A percentile compares a stretch with the other conserved stretches of the same genome.
Conservation (phyloP, 805 yeast genomes). For the Ogataea naganishii region DNA sequence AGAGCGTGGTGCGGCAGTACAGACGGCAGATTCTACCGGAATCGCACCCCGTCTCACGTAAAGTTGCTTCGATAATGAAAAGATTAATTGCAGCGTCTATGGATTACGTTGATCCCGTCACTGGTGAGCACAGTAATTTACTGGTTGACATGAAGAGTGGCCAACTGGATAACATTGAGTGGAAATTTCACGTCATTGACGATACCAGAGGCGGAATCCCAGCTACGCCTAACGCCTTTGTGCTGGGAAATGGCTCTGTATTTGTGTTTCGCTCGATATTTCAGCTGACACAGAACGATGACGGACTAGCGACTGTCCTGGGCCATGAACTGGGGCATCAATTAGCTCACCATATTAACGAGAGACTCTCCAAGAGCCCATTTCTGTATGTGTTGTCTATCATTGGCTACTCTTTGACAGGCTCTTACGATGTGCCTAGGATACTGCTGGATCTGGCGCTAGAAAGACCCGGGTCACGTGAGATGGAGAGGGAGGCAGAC, state of each 20-base stretch:
- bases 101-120: constrained; percentile 24
- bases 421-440: constrained; percentile 43
- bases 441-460: constrained; percentile 46
- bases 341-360: constrained; percentile 85
- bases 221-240: constrained; percentile 96
- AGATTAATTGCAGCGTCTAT: constrained; percentile 54
- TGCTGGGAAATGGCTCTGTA: constrained; percentile 92
- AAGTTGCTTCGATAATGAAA: constrained; percentile 55
- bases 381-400: constrained; percentile 48
- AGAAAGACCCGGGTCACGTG: constrained; percentile 80
- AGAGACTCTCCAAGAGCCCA: constrained; percentile 72
- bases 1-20: constrained; percentile 49
- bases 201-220: constrained; percentile 35
- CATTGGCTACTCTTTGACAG: constrained; percentile 50
- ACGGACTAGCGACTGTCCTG: constrained; percentile 91
- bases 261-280: constrained; percentile 78
- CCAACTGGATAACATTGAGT: constrained; percentile 31
- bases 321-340: constrained; percentile 94
- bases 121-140: constrained; percentile 18
- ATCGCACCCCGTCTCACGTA: constrained; percentile 46
- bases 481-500: constrained; percentile 95
- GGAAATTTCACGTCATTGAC: constrained; percentile 78
- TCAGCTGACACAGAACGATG: constrained; percentile 71
- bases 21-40: constrained; percentile 47
- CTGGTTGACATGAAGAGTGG: constrained; percentile 15